Percentiles rank a stretch among this genome's conserved stretches.
These are phyloP conservation scores for Albatrellus ellisii DNA, from an alignment of 768 basidiomycete genomes.

Conservation along the genomic window DNA sequence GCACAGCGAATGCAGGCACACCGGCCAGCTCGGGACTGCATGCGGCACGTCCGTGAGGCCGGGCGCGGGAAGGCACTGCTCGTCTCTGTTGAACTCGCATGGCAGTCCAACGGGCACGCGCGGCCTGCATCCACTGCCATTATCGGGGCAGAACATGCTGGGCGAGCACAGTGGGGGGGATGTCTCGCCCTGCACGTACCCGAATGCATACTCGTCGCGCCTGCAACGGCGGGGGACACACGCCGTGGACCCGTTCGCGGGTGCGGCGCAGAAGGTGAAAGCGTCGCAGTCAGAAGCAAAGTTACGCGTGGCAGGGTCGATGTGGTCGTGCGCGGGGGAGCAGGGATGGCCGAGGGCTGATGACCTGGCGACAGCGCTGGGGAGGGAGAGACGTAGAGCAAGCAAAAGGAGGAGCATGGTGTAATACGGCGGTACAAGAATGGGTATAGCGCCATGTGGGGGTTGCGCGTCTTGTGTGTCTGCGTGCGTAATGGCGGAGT, in stretches of 20 bases:
- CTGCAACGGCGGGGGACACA: slow-evolving; percentile 10
- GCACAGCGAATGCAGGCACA: slow-evolving; percentile 11
- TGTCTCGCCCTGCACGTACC: slow-evolving; percentile 4
- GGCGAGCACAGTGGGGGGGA: slow-evolving; percentile 5
- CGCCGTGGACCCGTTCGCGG: slow-evolving; percentile 9
- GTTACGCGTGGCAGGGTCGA: slow-evolving; percentile 10
- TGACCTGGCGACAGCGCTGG: neutral
- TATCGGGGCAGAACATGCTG: slow-evolving; percentile 12
- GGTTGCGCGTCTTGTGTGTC: too few species aligned
- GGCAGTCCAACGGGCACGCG: slow-evolving; percentile 7
- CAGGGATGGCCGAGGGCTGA: slow-evolving; percentile 8
- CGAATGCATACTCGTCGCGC: slow-evolving; percentile 11
- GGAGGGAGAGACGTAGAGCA: neutral
- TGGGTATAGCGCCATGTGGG: too few species aligned
- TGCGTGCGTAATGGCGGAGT: too few species aligned
- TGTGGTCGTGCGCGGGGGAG: slow-evolving; percentile 6
- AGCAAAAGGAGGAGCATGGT: neutral
- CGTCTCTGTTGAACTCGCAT: slow-evolving; percentile 13
- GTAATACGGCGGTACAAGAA: too few species aligned
- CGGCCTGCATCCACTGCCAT: slow-evolving; percentile 9
- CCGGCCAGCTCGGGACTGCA: slow-evolving; percentile 5
- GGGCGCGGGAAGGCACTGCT: slow-evolving; percentile 9
- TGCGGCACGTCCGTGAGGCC: slow-evolving; percentile 2
- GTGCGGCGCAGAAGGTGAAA: slow-evolving; percentile 9
- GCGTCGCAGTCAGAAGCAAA: slow-evolving; percentile 11